Evolutionary conservation across 257 asterid species (phyloP), one percentile per base, ranked within the genome.

Genomic region (Lavandula angustifolia): DNA sequence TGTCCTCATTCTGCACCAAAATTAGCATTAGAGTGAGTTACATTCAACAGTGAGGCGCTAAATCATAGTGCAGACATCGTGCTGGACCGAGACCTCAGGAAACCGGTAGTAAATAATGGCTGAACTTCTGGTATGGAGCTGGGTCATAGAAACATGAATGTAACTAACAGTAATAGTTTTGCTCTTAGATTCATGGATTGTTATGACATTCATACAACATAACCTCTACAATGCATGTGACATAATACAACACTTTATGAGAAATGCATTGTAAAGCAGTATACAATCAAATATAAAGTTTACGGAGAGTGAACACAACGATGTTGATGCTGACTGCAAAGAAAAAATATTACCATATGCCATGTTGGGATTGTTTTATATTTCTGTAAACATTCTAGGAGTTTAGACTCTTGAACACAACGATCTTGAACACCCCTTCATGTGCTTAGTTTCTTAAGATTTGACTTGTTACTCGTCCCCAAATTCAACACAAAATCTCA

Each of bases 1-100:
- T 82, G 64, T 87, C 89, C 77, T 85, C 96, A 44, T 92, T 92
- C 96, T 91, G 95, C 75, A 83, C 53, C 46, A 49, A 54, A 64
- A 14, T 35, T 32, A 48, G 40, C 57, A 51, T 64, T 44, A 71
- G 58, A 47, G 40, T 32, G 34, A 67, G 64, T 58, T 8, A 60
- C 46, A 49, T 13, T 22, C 27, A 22, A 22, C 1, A 22, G 27
- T 22, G 27, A 22, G 27, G 27, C 27, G 27, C 27, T 22, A 22
- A 22, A 22, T 22, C 27, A 22, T 22, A 22, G 27, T 22, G 27
- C 27, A 22, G 27, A 22, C 27, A 22, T 22, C 27, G 27, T 22
- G 27, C 27, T 22, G 27, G 27, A 22, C 2, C 27, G 27, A 22
- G 27, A 22, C 27, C 27, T 22, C 27, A 22, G 27, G 27, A 22